Percentiles rank a stretch among this genome's conserved stretches.
Conservation (phyloP, 2,329 filamentous ascomycete genomes). For the Reticulascus tulasneorum region DNA sequence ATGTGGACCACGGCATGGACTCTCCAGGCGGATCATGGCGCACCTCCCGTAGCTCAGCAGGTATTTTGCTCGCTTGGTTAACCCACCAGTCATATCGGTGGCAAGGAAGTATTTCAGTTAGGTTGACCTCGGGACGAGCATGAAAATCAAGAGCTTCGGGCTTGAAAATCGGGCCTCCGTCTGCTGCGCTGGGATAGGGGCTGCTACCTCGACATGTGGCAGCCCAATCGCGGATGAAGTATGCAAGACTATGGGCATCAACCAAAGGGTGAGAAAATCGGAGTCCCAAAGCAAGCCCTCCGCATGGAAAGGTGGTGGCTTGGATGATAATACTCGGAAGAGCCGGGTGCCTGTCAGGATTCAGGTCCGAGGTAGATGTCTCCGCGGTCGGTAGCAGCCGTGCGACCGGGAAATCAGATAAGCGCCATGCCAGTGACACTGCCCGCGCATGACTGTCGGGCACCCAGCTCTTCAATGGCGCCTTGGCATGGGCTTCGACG, state of each 20-base stretch:
- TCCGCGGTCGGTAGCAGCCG: constrained; percentile 11
- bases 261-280: constrained; percentile 39
- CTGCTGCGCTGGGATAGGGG: background rate
- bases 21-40: no score
- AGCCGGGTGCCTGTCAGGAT: constrained; percentile 27
- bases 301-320: constrained; percentile 34
- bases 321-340: constrained; percentile 31
- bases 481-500: no score
- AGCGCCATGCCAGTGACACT: no score
- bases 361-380: constrained; percentile 13
- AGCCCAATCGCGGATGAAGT: constrained; percentile 40
- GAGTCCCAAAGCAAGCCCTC: constrained; percentile 36
- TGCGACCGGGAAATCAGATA: no score
- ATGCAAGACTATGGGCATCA: constrained; percentile 37
- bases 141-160: no score
- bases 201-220: constrained; percentile 20
- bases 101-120: no score
- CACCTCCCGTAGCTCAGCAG: no score
- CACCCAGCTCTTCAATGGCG: no score
- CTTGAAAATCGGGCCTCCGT: background rate
- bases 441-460: no score
- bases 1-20: constrained; percentile 36
- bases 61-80: no score
- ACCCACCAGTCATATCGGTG: constrained; percentile 47
- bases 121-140: no score